These are phyloP conservation scores for Diaporthe velutina DNA, from an alignment of 2,329 filamentous ascomycete genomes.

Conservation along the genomic window DNA sequence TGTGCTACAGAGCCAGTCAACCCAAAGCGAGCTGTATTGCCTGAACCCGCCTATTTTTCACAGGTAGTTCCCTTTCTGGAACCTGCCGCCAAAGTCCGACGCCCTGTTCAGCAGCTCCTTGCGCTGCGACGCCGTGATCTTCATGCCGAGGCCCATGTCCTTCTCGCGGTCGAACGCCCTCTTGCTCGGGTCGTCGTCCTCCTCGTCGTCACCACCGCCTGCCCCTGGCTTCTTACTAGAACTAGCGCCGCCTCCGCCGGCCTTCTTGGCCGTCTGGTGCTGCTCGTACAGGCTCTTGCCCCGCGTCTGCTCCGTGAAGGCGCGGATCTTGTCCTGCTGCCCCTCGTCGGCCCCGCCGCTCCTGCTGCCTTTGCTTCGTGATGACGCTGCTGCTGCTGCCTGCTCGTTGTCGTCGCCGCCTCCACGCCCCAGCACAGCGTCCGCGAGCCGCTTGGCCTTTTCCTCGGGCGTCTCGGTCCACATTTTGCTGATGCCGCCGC, in stretches of 20 bases:
- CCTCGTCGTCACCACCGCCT: slow-evolving; percentile 64
- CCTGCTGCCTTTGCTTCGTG: slow-evolving; percentile 60
- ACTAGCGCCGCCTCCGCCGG: background rate
- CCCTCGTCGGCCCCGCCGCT: slow-evolving; percentile 49
- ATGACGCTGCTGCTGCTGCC: slow-evolving; percentile 37
- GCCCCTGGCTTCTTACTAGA: slow-evolving; percentile 31
- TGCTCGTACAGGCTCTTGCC: slow-evolving; percentile 72
- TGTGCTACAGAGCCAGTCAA: background rate
- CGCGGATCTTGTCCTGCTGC: slow-evolving; percentile 68
- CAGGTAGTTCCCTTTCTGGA: slow-evolving; percentile 79
- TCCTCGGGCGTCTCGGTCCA: slow-evolving; percentile 96
- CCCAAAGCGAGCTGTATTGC: background rate
- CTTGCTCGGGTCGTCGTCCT: slow-evolving; percentile 92
- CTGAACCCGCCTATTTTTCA: slow-evolving; percentile 45
- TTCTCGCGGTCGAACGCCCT: slow-evolving; percentile 92
- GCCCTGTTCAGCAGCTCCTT: slow-evolving; percentile 84
- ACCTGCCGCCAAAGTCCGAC: slow-evolving; percentile 84
- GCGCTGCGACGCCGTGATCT: slow-evolving; percentile 79
- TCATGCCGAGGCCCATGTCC: slow-evolving; percentile 85
- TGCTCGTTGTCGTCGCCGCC: slow-evolving; percentile 41
- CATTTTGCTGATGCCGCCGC: slow-evolving; percentile 70
- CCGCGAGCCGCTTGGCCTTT: slow-evolving; percentile 82
- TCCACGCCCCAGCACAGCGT: slow-evolving; percentile 83
- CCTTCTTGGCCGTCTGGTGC: slow-evolving; percentile 59
- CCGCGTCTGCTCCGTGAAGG: slow-evolving; percentile 66